Conservation (phyloP, 257 asterid species). For the Solanum chiquidenum region DNA sequence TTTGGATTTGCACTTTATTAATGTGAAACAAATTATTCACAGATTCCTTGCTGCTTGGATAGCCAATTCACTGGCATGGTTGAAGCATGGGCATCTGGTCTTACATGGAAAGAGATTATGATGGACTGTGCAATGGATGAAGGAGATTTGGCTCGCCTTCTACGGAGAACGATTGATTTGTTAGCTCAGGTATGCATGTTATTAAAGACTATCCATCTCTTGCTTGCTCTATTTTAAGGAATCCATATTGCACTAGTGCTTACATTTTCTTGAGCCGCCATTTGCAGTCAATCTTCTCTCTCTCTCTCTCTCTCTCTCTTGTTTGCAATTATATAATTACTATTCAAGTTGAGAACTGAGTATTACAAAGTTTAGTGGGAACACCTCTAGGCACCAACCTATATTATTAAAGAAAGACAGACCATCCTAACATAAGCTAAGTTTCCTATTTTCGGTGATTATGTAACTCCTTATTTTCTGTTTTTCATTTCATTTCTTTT, state of each 20-base stretch:
- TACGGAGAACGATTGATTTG: slow-evolving; percentile 81
- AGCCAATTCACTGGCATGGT: slow-evolving; percentile 92
- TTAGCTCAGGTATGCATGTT: slow-evolving; percentile 67
- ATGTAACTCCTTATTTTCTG: neutral
- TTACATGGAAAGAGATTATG: slow-evolving; percentile 97
- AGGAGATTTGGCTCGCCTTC: slow-evolving; percentile 94
- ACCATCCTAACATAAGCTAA: neutral
- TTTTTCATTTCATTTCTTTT: neutral
- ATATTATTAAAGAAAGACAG: neutral
- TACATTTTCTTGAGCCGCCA: neutral
- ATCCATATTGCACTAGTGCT: neutral
- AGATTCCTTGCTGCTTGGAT: slow-evolving; percentile 95
- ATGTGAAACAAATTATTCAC: slow-evolving; percentile 4
- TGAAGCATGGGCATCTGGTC: slow-evolving; percentile 99
- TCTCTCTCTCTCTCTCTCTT: neutral
- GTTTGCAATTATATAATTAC: neutral
- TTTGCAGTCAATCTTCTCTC: neutral
- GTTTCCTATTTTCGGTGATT: neutral
- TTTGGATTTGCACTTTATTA: neutral
- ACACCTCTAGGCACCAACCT: neutral
- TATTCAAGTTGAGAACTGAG: neutral
- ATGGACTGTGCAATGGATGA: slow-evolving; percentile 99
- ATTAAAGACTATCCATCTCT: neutral
- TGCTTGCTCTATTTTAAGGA: neutral
- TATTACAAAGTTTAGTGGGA: neutral